These are phyloP conservation scores for Aplosporella prunicola DNA, from an alignment of 2,329 filamentous ascomycete species.

Conservation along the genomic window DNA sequence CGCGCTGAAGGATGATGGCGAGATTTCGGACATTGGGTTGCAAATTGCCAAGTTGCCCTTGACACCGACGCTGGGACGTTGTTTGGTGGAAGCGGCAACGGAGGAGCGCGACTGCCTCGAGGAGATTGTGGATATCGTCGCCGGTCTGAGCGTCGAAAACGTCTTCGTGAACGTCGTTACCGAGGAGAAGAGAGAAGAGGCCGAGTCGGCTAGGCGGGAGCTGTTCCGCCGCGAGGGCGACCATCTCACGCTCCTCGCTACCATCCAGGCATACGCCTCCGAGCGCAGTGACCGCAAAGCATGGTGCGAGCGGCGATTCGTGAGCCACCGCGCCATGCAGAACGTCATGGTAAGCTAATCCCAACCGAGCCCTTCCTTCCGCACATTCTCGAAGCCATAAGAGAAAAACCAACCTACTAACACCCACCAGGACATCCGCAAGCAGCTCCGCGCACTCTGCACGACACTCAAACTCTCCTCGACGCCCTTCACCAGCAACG, in stretches of 20 bases:
- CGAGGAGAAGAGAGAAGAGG: constrained; percentile 51
- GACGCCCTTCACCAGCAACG: constrained; percentile 12
- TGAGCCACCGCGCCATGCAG: constrained; percentile 56
- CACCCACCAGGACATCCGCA: constrained; percentile 44
- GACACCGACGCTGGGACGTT: constrained; percentile 68
- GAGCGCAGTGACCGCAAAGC: constrained; percentile 49
- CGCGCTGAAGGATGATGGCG: constrained; percentile 61
- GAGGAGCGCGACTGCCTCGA: constrained; percentile 63
- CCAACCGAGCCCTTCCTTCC: neutral
- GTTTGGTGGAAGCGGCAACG: constrained; percentile 68
- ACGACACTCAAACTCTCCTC: constrained; percentile 35
- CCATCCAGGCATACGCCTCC: constrained; percentile 49
- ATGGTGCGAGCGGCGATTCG: constrained; percentile 51
- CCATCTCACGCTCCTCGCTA: constrained; percentile 52
- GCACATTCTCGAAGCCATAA: neutral
- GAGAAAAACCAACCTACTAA: constrained; percentile 6
- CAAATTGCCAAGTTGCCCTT: constrained; percentile 79
- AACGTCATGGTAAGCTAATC: constrained; percentile 44
- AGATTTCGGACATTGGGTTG: constrained; percentile 62
- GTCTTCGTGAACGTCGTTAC: constrained; percentile 52
- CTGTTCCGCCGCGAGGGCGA: constrained; percentile 53
- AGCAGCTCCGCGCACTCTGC: constrained; percentile 50
- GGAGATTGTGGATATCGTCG: constrained; percentile 77
- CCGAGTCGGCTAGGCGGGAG: constrained; percentile 45
- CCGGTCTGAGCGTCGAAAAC: constrained; percentile 55